Base-by-base conservation (phyloP, 768 basidiomycete species). In the Calocybe gangraenosa region DNA sequence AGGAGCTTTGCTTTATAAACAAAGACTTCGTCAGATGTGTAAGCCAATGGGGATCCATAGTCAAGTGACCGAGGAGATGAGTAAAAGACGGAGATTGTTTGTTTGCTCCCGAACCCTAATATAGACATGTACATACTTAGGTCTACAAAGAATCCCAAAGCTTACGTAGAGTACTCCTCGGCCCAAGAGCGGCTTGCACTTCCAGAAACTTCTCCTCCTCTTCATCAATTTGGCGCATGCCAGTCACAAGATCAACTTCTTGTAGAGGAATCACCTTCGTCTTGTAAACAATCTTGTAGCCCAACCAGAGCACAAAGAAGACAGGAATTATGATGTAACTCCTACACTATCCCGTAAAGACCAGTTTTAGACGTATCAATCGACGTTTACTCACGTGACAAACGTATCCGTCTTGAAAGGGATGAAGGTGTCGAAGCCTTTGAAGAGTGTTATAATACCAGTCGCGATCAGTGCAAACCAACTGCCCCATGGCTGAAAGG, bases 401-500 rank as follows among this genome's bases (percentile, higher is more conserved):
- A 84, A 84, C 42, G 71, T 82, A 52, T 76, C 75, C 10, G 62
- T 60, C 50, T 63, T 70, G 63, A 75, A 83, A 19, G 71, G 72
- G 20, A 74, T 50, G 53, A 76, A 76, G 0, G 71, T 64, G 48
- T 75, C 72, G 35, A 75, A 76, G 19, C 75, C 77, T 59, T 84
- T 81, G 67, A 83, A 82, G 5, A 79, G 44, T 2, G 73, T 73
- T 50, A 82, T 76, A 41, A 81, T 66, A 8, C 52, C 67, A 1
- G 78, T 80, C 22, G 73, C 64, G 34, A 68, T 63, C 10, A 81
- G 59, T 19, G 81, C 82, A 55, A 79, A 74, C 75, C 74, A 81
- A 34, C 75, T 75, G 18, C 79, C 76, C 62, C 70, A 81, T 19
- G 79, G 78, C 56, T 78, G 78, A 58, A 81, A 78, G n/a, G 81